These are phyloP conservation scores for Aureobasidium sp. DNA, from an alignment of 2,329 filamentous ascomycete genomes.

Conservation along the genomic window DNA sequence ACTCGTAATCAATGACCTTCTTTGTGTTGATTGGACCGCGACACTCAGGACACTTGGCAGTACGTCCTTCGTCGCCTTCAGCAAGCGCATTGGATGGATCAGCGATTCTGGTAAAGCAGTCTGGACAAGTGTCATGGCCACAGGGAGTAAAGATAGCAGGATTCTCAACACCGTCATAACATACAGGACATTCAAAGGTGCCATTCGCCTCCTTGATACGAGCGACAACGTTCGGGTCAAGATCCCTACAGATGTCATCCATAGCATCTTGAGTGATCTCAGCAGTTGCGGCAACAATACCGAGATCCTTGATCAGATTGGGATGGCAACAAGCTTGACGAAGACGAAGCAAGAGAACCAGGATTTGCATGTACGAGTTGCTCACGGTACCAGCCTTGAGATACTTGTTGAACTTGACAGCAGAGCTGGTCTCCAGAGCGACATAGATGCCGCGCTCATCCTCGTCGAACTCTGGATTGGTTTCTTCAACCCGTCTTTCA, in stretches of 20 bases:
- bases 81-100: conserved; percentile 54
- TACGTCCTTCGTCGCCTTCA: conserved; percentile 51
- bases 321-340: conserved; percentile 77
- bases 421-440: conserved; percentile 58
- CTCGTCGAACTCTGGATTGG: conserved; percentile 58
- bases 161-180: conserved; percentile 67
- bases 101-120: conserved; percentile 65
- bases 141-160: conserved; percentile 75
- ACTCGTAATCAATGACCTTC: conserved; percentile 64
- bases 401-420: conserved; percentile 70
- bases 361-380: conserved; percentile 68
- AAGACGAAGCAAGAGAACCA: conserved; percentile 73
- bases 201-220: conserved; percentile 55
- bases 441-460: conserved; percentile 61
- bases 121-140: conserved; percentile 70
- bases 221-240: conserved; percentile 55
- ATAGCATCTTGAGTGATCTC: conserved; percentile 50
- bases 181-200: conserved; percentile 72
- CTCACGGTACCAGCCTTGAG: conserved; percentile 61
- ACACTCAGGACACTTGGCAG: conserved; percentile 68
- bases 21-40: conserved; percentile 59
- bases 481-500: conserved; percentile 54
- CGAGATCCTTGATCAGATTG: conserved; percentile 61
- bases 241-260: conserved; percentile 53
- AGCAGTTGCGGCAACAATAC: conserved; percentile 40